phyloP scores from a whole-genome alignment of 176 grass and related monocot genomes.

The Tuctoria greenei region DNA sequence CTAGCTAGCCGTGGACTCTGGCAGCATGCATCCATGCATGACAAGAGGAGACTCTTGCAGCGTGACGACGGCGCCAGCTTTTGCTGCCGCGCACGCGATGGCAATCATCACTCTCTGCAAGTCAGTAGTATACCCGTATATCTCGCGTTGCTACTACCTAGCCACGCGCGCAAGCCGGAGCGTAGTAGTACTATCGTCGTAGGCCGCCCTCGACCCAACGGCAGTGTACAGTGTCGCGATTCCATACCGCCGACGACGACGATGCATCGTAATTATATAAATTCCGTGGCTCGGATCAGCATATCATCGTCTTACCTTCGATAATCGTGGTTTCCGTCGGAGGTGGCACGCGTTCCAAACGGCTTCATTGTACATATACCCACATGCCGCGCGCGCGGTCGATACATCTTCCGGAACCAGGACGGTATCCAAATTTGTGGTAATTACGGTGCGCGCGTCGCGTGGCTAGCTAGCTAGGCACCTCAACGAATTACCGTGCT shows the following conservation, averaged over 20 bases:
- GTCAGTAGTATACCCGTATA: background rate
- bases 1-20: background rate
- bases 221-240: slow-evolving; percentile 24
- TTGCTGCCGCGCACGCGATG: background rate
- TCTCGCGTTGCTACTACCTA: background rate
- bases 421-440: background rate
- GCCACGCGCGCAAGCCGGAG: background rate
- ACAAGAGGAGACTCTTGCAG: background rate
- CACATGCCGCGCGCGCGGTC: background rate
- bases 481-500: background rate
- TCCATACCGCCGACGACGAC: background rate
- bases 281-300: background rate
- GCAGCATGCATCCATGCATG: background rate
- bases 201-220: background rate
- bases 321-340: background rate
- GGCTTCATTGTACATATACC: too few relatives aligned
- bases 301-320: too few relatives aligned
- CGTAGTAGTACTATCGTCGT: background rate
- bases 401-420: background rate
- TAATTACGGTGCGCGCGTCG: background rate
- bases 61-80: slow-evolving; percentile 12
- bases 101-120: background rate
- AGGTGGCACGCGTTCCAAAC: background rate
- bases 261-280: background rate
- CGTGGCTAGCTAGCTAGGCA: background rate